A percentile compares a stretch with the other conserved stretches of the same genome.
Conservation (phyloP, 2,329 filamentous ascomycete genomes). For the Sporothrix dimorphospora region DNA sequence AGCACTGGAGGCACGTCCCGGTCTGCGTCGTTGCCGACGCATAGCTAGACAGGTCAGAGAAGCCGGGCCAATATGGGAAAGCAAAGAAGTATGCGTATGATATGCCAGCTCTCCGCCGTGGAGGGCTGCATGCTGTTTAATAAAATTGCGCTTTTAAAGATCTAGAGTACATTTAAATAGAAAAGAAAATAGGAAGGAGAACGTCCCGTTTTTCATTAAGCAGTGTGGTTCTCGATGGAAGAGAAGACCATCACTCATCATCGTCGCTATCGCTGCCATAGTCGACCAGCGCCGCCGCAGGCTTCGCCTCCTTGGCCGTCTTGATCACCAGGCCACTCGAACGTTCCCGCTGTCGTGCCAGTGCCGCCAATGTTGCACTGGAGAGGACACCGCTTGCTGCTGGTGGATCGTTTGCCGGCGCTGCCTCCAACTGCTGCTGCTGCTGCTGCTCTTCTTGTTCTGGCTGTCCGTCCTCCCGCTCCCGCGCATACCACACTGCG, state of each 20-base stretch:
- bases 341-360: conserved; percentile 54
- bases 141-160: neutral
- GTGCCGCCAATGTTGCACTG: conserved; percentile 75
- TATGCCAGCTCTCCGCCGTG: neutral
- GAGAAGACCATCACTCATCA: conserved; percentile 28
- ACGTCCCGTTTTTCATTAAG: neutral
- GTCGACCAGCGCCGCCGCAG: conserved; percentile 75
- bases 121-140: neutral
- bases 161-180: neutral
- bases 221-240: too few relatives aligned
- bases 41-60: neutral
- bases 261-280: conserved; percentile 76
- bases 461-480: conserved; percentile 63
- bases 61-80: too few relatives aligned
- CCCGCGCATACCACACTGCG: conserved; percentile 85
- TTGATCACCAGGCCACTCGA: conserved; percentile 58
- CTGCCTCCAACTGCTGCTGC: conserved; percentile 48
- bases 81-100: neutral
- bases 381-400: conserved; percentile 67
- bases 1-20: neutral
- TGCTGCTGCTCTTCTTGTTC: conserved; percentile 43
- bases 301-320: conserved; percentile 55
- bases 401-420: conserved; percentile 36
- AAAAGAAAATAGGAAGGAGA: neutral
- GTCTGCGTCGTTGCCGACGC: neutral